These are phyloP conservation scores for Urochloa ruziziensis DNA, from an alignment of 176 grass and related monocot genomes.

Conservation along the genomic window DNA sequence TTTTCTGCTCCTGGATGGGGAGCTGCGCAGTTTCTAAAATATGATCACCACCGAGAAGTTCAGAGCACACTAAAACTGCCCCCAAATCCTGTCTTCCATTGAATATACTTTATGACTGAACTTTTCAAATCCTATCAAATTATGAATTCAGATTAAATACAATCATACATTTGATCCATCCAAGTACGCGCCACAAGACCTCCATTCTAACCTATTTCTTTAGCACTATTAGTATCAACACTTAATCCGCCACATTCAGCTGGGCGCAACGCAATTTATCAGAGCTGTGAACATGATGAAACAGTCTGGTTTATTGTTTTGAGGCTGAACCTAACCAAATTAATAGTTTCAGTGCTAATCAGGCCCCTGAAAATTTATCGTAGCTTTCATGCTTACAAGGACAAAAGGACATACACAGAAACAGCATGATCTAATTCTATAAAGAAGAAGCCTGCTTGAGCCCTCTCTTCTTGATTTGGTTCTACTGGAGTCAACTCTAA, in stretches of 20 bases:
- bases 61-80: not conserved
- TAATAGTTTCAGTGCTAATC: not conserved
- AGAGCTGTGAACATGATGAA: not conserved
- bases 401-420: not conserved
- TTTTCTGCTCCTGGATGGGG: not conserved
- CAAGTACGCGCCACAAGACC: not conserved
- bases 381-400: not conserved
- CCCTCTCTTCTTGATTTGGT: not conserved
- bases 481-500: not conserved
- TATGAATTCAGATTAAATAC: not conserved
- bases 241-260: not conserved
- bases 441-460: not conserved
- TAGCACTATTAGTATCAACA: not conserved
- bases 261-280: not conserved
- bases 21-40: not conserved
- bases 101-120: not conserved
- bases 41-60: not conserved
- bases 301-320: not conserved
- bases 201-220: not conserved
- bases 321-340: not conserved
- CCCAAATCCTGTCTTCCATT: not conserved
- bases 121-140: not conserved
- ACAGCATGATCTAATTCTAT: not conserved
- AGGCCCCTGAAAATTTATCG: not conserved
- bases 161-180: not conserved